These are phyloP conservation scores for Populus tremula DNA, from an alignment of 345 rosid genomes.

Conservation along the genomic window DNA sequence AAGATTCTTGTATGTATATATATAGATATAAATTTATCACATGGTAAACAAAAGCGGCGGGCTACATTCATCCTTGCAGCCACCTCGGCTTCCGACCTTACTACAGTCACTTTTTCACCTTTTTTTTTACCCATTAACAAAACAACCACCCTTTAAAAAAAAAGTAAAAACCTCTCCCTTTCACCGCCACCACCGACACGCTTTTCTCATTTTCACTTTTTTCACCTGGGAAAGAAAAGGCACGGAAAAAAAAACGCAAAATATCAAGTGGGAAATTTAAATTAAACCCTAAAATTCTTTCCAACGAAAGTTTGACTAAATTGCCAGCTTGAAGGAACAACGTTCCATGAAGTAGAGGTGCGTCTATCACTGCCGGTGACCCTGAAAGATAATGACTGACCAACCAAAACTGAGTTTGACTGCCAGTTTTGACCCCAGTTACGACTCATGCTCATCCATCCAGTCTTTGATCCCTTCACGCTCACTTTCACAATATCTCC, in stretches of 20 bases:
- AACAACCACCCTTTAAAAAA: neutral
- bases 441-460: constrained; percentile 57
- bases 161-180: neutral
- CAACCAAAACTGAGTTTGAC: constrained; percentile 50
- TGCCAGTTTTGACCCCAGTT: constrained; percentile 85
- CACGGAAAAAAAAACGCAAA: neutral
- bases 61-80: constrained; percentile 16
- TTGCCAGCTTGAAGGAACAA: constrained; percentile 64
- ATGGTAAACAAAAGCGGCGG: constrained; percentile 14
- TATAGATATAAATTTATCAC: neutral
- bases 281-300: constrained; percentile 56
- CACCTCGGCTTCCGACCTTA: constrained; percentile 13
- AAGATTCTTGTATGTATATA: neutral
- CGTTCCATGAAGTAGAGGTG: constrained; percentile 70
- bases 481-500: constrained; percentile 56
- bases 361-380: constrained; percentile 68
- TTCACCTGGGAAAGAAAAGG: neutral
- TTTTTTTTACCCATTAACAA: neutral
- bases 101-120: neutral
- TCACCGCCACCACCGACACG: neutral
- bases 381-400: constrained; percentile 69
- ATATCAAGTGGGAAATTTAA: constrained; percentile 1
- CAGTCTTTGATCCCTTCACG: constrained; percentile 55
- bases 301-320: constrained; percentile 79
- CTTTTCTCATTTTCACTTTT: neutral